Evolutionary conservation across 768 basidiomycete genomes (phyloP).

Genomic region (Guyanaporus albipodus): DNA sequence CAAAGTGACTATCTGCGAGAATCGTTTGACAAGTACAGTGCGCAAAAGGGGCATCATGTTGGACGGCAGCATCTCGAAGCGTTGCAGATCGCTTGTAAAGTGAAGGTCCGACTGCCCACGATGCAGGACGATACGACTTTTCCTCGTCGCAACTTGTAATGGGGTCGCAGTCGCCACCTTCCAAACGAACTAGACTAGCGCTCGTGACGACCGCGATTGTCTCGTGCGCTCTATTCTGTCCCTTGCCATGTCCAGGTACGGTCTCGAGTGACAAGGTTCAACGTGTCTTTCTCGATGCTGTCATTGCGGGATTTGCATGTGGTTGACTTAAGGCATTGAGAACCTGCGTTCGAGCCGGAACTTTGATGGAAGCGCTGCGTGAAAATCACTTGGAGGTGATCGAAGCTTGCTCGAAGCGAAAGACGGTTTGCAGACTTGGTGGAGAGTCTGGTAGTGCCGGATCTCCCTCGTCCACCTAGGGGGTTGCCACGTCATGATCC

Average conservation of each 20-base stretch:
- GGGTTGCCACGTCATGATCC: constrained; percentile 14
- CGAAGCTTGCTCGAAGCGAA: not conserved
- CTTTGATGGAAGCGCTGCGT: not conserved
- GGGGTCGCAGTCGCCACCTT: not conserved
- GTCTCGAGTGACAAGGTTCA: not conserved
- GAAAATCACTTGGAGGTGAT: not conserved
- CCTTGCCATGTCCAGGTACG: not conserved
- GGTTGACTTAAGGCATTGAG: not conserved
- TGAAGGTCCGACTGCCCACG: too few species aligned
- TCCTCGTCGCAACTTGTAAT: not conserved
- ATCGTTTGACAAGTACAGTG: not conserved
- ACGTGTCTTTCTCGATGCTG: not conserved
- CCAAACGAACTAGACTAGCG: constrained; percentile 5
- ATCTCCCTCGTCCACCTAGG: not conserved
- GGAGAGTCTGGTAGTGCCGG: not conserved
- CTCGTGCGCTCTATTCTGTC: not conserved
- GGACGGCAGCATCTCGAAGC: not conserved
- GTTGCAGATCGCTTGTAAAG: not conserved
- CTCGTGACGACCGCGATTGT: not conserved
- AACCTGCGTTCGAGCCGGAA: constrained; percentile 11
- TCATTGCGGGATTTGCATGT: constrained; percentile 7
- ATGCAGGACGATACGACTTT: too few species aligned
- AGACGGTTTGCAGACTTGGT: not conserved
- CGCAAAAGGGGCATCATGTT: not conserved
- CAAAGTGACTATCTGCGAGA: not conserved